Evolutionary conservation across 495 filamentous ascomycete genomes (phyloP), one percentile per base, ranked within the genome.

Genomic region (Tuber melanosporum): DNA sequence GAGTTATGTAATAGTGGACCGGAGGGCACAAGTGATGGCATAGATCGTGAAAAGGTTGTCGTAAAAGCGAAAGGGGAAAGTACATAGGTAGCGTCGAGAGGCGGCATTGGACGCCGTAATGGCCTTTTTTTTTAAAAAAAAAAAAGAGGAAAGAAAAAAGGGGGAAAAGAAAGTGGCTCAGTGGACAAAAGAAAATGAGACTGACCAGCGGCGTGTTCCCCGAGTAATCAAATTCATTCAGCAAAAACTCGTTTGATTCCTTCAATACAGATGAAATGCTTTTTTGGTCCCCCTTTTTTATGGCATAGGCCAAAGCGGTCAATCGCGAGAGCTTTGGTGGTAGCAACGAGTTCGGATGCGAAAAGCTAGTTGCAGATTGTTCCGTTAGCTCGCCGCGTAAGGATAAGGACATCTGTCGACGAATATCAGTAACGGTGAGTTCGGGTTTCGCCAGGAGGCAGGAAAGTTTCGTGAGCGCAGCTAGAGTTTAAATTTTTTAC

Each of bases 381-480:
- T 94, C 92, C 20, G 93, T 98, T 83, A 98, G 88, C 84, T 98
- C 95, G 22, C 95, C 95, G 43, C 94, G 89, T 12, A 97, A 84
- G 0, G 91, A 91, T 12, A 87, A 83, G 39, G 91, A 88, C 94
- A 98, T 97, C 76, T 89, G 87, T 70, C 85, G 83, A 1, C 89
- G 86, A 10, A 98, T 89, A 10, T 92, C 89, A 22, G 87, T 84
- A 39, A 89, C 87, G 0, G 86, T 86, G n/a, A 91, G 83, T 7
- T 86, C 88, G 15, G 91, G 91, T 2, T 87, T 83, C 3, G 94
- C 92, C 12, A 99, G 88, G 1, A 98, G 88, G 82, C 95, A 97
- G 2, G 93, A 93, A 17, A 99, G 87, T 85, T 99, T 99, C 1
- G 95, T 97, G 77, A 98, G 87, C 0, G 95, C 95, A 20, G 92